Evolutionary conservation across 495 filamentous ascomycete genomes (phyloP), one percentile per base, ranked within the genome.

Genomic region (Sporormia fimetaria): DNA sequence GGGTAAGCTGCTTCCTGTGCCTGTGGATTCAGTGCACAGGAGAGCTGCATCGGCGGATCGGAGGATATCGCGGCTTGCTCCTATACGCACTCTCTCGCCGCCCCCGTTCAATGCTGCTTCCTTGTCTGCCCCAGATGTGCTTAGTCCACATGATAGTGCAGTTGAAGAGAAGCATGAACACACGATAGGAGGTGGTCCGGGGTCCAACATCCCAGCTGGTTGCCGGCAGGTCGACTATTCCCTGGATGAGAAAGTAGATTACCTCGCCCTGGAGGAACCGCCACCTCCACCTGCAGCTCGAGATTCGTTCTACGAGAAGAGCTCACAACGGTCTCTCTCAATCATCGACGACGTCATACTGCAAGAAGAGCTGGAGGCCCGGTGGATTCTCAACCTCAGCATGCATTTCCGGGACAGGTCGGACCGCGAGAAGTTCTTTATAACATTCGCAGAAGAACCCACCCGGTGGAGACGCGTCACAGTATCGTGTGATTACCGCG

Each of bases 371-470:
- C 67, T 94, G 47, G 87, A 95, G 50, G 69, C 70, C 42, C 78
- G 75, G 58, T 98, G 90, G 90, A 95, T 96, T 42, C 68, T 98
- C 46, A 98, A 98, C 54, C 69, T 98, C 40, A 94, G 87, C 63
- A 96, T 98, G 90, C 86, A 94, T 64, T 96, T 95, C 57, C 80
- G 88, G 35, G 90, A 98, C 62, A 80, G 81, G 47, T 94, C 90
- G 8, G 85, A 82, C 38, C 76, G 92, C 26, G 90, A 96, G 62
- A 96, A 98, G 61, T 96, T 98, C 67, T 98, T 98, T 63, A 80
- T 98, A 40, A 96, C 90, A 7, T 96, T 83, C 59, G 83, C 86
- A 33, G 79, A 90, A 56, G 74, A 74, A 23, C 71, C 76, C 14
- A 81, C 75, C 35, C 70, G 73, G 43, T 94, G 90, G 81, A 75